Evolutionary conservation across 495 filamentous ascomycete species (phyloP), one percentile per base, ranked within the genome.

Genomic region (Neurospora sp.): DNA sequence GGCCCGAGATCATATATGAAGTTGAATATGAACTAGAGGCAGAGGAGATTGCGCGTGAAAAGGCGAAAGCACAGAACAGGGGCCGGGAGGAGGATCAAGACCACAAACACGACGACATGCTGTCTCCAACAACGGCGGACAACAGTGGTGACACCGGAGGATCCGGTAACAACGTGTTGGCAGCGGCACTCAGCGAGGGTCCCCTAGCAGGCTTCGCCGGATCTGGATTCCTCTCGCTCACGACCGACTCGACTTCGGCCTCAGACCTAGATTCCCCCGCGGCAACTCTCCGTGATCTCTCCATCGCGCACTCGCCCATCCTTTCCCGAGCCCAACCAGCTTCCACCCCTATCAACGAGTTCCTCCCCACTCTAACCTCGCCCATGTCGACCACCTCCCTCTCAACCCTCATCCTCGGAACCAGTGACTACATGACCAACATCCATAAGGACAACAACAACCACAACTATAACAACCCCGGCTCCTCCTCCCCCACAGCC

Each of bases 1-100:
- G 87, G 81, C 84, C 88, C 39, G 86, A 89, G 74, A 88, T 91
- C 74, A 79, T 89, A 68, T 87, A 87, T 72, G 86, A 86, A 72
- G 89, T 91, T 20, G 86, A 89, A 35, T 82, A 87, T 72, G 83
- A 84, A 44, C 81, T 88, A 45, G 87, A 89, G 71, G 83, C 84
- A 12, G 87, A 89, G 74, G 83, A 85, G 59, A 78, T 86, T 17
- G 73, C 76, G 16, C 76, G 74, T 40, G 75, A 75, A 41, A 82
- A 78, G 73, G 53, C 53, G 27, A 71, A 68, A 16, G 70, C 74
- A 5, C 78, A 80, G 37, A 40, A 31, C 42, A 71, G 41, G 40
- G 74, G 70, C 40, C 69, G 69, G 12, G 71, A 78, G 39, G 45
- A 22, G 22, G 53, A 61, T 22, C 20, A 22, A 61, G 53, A 12